Percentiles rank a stretch among this genome's conserved stretches.
These are phyloP conservation scores for Solanum aculeatissimum DNA, from an alignment of 305 asterid genomes.

Conservation along the genomic window DNA sequence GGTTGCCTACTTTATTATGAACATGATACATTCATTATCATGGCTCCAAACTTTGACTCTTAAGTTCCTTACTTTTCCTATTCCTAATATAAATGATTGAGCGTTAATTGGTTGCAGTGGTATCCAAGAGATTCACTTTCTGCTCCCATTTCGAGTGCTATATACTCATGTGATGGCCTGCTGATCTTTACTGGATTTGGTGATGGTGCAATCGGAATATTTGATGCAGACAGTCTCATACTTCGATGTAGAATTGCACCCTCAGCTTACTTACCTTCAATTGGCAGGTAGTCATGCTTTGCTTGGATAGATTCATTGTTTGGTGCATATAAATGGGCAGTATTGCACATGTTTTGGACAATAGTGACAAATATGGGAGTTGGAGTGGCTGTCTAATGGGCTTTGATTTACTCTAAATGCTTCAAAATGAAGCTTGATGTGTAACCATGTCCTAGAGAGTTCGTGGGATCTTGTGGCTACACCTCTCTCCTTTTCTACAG, in stretches of 20 bases:
- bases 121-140: slow-evolving; percentile 76
- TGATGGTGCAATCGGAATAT: slow-evolving; percentile 83
- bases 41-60: neutral
- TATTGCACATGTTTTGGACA: neutral
- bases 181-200: slow-evolving; percentile 63
- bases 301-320: neutral
- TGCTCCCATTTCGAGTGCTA: slow-evolving; percentile 69
- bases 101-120: slow-evolving; percentile 46
- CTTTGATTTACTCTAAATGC: neutral
- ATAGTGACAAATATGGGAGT: neutral
- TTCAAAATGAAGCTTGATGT: neutral
- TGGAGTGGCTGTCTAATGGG: neutral
- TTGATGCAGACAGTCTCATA: slow-evolving; percentile 55
- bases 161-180: slow-evolving; percentile 75
- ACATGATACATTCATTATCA: neutral
- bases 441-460: neutral
- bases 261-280: slow-evolving; percentile 57
- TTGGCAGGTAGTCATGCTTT: slow-evolving; percentile 40
- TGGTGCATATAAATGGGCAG: neutral
- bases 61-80: neutral
- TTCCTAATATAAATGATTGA: neutral
- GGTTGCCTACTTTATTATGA: neutral
- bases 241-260: slow-evolving; percentile 81
- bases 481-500: neutral
- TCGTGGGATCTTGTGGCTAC: neutral